Conservation (phyloP, 139 green algal species). For the Coelastrella sp. region DNA sequence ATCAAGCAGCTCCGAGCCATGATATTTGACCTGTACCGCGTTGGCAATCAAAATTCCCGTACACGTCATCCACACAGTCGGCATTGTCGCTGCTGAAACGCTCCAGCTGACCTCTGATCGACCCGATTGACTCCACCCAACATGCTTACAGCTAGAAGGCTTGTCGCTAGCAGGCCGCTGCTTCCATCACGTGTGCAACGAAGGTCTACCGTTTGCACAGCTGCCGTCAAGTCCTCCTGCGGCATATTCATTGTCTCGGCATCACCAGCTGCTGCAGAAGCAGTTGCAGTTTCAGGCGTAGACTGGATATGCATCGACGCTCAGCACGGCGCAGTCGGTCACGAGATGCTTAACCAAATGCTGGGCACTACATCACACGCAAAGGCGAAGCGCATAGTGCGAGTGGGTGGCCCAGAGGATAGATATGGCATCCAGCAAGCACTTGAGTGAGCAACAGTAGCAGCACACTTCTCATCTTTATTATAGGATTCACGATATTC, state of each 20-base stretch:
- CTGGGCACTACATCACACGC: slow-evolving; percentile 3
- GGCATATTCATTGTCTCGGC: slow-evolving; percentile 8
- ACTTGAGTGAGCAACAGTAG: slow-evolving; percentile 45
- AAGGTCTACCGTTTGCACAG: background rate
- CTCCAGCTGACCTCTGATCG: too few species aligned
- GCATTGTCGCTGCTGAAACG: too few species aligned
- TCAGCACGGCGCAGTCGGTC: slow-evolving; percentile 50
- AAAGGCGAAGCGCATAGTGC: slow-evolving; percentile 48
- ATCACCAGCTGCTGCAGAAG: slow-evolving; percentile 46
- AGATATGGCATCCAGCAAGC: slow-evolving; percentile 51
- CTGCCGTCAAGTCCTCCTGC: background rate
- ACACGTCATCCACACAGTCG: too few species aligned
- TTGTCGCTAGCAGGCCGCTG: too few species aligned
- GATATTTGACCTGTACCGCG: too few species aligned
- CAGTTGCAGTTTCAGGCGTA: slow-evolving; percentile 32
- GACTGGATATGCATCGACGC: slow-evolving; percentile 52
- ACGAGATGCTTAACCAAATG: slow-evolving; percentile 34
- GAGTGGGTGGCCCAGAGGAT: slow-evolving; percentile 50
- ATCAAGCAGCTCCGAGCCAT: too few species aligned
- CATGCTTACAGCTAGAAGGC: too few species aligned
- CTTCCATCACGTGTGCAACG: background rate
- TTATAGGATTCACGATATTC: background rate
- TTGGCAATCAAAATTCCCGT: too few species aligned
- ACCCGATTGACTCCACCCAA: too few species aligned
- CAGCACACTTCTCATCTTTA: background rate